Percentiles rank a stretch among this genome's conserved stretches.
These are phyloP conservation scores for Musa acuminata DNA, from an alignment of 176 grass and related monocot genomes.

Conservation along the genomic window DNA sequence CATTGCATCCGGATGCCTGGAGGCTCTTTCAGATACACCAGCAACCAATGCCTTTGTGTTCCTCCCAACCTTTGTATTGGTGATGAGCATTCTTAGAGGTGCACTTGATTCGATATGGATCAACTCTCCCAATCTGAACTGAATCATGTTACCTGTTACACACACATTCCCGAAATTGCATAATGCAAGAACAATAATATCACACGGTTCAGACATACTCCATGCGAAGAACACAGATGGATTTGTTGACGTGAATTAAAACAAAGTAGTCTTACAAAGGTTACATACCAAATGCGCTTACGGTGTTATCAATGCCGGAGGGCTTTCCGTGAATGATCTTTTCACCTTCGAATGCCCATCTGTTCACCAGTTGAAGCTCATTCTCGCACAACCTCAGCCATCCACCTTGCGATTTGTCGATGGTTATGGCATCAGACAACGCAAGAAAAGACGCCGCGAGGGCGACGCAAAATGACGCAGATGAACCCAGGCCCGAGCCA, in stretches of 20 bases:
- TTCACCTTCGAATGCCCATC: conserved; percentile 92
- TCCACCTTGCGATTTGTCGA: conserved; percentile 15
- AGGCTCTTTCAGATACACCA: conserved; percentile 63
- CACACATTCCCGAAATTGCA: conserved; percentile 4
- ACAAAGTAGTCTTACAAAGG: neutral
- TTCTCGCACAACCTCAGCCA: conserved; percentile 29
- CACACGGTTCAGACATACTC: neutral
- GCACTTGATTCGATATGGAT: conserved; percentile 44
- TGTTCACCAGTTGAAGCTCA: conserved; percentile 61
- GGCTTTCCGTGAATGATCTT: conserved; percentile 91
- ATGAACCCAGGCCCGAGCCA: conserved; percentile 69
- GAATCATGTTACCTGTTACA: conserved; percentile 77
- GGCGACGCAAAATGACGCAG: conserved; percentile 64
- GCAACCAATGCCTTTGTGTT: conserved; percentile 87
- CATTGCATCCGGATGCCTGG: conserved; percentile 65
- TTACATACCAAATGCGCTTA: conserved; percentile 71
- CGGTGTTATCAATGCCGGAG: conserved; percentile 88
- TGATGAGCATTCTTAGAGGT: conserved; percentile 79
- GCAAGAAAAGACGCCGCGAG: conserved; percentile 44
- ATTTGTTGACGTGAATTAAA: neutral
- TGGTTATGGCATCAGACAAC: conserved; percentile 20
- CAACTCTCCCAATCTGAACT: conserved; percentile 69
- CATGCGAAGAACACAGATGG: neutral
- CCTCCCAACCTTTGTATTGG: conserved; percentile 79
- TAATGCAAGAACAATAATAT: neutral